Percentiles rank a stretch among this genome's conserved stretches.
Evolutionary conservation across 2,329 filamentous ascomycete species (phyloP).

Genomic region (Myrmaecium sp.): DNA sequence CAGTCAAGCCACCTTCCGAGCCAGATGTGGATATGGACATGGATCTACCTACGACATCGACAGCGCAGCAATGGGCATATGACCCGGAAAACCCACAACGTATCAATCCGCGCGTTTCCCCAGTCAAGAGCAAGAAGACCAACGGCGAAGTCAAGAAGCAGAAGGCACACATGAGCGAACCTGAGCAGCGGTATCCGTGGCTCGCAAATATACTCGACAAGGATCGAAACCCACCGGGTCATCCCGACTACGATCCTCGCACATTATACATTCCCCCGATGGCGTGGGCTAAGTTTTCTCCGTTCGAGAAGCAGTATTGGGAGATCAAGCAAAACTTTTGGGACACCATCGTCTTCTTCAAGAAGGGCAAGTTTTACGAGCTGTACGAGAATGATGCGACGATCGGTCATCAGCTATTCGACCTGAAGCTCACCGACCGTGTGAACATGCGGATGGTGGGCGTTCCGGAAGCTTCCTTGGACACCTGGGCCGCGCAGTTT

Average conservation of each 20-base stretch:
- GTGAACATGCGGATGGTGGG: slow-evolving; percentile 99
- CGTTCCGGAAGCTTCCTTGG: slow-evolving; percentile 87
- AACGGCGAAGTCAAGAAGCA: slow-evolving; percentile 20
- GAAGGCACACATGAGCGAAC: slow-evolving; percentile 68
- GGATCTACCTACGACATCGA: slow-evolving; percentile 37
- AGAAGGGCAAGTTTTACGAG: slow-evolving; percentile 99
- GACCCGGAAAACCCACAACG: slow-evolving; percentile 42
- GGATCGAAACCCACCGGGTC: slow-evolving; percentile 57
- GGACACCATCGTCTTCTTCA: slow-evolving; percentile 98
- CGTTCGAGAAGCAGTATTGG: slow-evolving; percentile 98
- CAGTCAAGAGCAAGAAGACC: slow-evolving; percentile 15
- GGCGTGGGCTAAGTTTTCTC: slow-evolving; percentile 69
- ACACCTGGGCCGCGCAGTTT: slow-evolving; percentile 95
- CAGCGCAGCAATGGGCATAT: slow-evolving; percentile 68
- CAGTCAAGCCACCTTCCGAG: slow-evolving; percentile 30
- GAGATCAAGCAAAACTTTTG: slow-evolving; percentile 96
- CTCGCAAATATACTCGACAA: slow-evolving; percentile 72
- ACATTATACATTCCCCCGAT: slow-evolving; percentile 77
- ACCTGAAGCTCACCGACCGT: slow-evolving; percentile 90
- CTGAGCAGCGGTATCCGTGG: slow-evolving; percentile 79
- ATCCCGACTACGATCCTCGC: slow-evolving; percentile 81
- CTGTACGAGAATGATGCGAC: slow-evolving; percentile 96
- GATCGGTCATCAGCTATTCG: slow-evolving; percentile 88
- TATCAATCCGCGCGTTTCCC: slow-evolving; percentile 28
- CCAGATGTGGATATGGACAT: slow-evolving; percentile 39